Conservation (phyloP, 148 eudicot genomes). For the Heliamphora exappendiculata region DNA sequence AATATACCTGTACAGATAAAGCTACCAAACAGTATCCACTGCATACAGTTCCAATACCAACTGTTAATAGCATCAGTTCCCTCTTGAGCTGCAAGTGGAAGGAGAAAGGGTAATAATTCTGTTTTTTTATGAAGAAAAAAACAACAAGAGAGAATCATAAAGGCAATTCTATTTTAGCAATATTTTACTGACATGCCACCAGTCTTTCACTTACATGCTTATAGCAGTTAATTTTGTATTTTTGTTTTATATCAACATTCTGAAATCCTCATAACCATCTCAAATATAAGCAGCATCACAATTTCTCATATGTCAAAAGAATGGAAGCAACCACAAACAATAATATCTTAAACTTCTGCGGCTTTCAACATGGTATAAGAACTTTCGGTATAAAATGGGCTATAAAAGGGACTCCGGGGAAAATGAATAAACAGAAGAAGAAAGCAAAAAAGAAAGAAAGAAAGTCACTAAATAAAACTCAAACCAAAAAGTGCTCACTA, state of each 20-base stretch:
- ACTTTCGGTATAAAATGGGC: background rate
- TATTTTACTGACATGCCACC: too few species aligned
- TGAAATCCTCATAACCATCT: too few species aligned
- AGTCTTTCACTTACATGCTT: too few species aligned
- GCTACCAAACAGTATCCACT: slow-evolving; percentile 70
- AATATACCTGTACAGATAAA: slow-evolving; percentile 66
- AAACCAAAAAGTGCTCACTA: background rate
- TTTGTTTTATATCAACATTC: too few species aligned
- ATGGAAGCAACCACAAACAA: background rate
- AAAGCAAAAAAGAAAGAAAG: background rate
- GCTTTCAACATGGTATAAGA: background rate
- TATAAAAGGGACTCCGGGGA: background rate
- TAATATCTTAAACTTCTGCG: background rate
- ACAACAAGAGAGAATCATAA: background rate
- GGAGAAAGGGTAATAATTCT: background rate
- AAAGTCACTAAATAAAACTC: background rate
- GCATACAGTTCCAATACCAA: slow-evolving; percentile 79
- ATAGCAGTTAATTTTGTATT: too few species aligned
- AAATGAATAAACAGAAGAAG: background rate
- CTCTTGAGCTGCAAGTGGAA: slow-evolving; percentile 66
- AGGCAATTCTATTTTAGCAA: background rate
- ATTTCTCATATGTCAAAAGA: background rate
- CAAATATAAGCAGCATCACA: background rate
- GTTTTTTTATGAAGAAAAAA: background rate
- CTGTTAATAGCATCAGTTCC: slow-evolving; percentile 73